Evolutionary conservation across 2,329 filamentous ascomycete species (phyloP).

Genomic region (Cryphonectria japonica): DNA sequence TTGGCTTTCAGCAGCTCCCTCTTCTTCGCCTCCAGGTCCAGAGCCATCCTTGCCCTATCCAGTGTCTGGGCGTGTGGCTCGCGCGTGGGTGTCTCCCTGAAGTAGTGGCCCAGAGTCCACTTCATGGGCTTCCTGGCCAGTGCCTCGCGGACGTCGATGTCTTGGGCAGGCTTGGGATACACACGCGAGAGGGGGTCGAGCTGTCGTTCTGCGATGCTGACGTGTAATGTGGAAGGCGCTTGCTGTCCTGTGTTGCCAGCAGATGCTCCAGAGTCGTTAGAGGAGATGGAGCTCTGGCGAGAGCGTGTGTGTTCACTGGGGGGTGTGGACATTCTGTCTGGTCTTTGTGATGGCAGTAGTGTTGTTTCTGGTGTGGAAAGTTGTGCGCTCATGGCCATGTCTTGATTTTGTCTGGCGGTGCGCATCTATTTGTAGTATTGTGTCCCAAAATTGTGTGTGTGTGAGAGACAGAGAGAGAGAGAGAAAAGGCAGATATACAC

Average conservation of each 20-base stretch:
- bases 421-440: slow-evolving; percentile 1
- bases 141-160: slow-evolving; percentile 48
- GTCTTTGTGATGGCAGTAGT: background rate
- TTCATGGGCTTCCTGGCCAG: slow-evolving; percentile 46
- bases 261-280: slow-evolving; percentile 21
- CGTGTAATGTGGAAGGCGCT: slow-evolving; percentile 3
- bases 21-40: slow-evolving; percentile 53
- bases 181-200: slow-evolving; percentile 42
- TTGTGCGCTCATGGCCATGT: background rate
- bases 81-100: slow-evolving; percentile 35
- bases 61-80: slow-evolving; percentile 35
- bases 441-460: no score
- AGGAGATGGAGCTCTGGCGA: slow-evolving; percentile 30
- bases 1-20: slow-evolving; percentile 48
- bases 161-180: slow-evolving; percentile 46
- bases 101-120: slow-evolving; percentile 45
- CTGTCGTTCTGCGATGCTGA: slow-evolving; percentile 4
- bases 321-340: background rate
- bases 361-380: slow-evolving; percentile 16
- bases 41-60: slow-evolving; percentile 41
- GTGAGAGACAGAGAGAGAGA: background rate
- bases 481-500: background rate
- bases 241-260: slow-evolving; percentile 20
- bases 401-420: background rate
- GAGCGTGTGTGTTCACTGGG: background rate